These are phyloP conservation scores for Zychaea mexicana DNA, from an alignment of 371 early-diverging fungal genomes.

Conservation along the genomic window DNA sequence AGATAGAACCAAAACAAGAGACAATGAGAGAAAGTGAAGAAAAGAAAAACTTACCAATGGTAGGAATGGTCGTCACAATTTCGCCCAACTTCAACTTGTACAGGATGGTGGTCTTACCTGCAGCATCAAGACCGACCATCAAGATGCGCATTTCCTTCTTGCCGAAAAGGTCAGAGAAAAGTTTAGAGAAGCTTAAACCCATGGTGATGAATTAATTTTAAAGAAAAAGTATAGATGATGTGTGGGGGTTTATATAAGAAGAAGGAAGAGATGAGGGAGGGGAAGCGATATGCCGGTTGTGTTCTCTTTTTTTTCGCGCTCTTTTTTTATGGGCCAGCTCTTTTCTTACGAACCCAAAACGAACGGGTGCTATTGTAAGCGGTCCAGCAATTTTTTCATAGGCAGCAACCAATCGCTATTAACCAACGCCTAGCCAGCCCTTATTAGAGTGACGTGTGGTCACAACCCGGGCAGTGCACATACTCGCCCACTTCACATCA, in stretches of 20 bases:
- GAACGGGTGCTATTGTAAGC: background rate
- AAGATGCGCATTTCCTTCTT: slow-evolving; percentile 96
- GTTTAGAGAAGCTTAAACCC: slow-evolving; percentile 51
- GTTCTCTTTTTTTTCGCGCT: background rate
- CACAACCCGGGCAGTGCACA: background rate
- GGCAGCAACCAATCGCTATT: slow-evolving; percentile 1
- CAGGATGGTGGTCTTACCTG: slow-evolving; percentile 99
- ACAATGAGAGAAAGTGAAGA: too few species aligned
- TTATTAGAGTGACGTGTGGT: background rate
- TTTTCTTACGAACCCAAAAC: too few species aligned
- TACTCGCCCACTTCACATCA: background rate
- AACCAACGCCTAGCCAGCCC: background rate
- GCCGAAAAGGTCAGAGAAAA: slow-evolving; percentile 61
- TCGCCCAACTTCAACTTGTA: slow-evolving; percentile 88
- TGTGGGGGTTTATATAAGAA: background rate
- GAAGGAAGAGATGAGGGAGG: background rate
- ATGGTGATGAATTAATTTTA: slow-evolving; percentile 11
- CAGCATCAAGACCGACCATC: slow-evolving; percentile 96
- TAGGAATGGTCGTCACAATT: slow-evolving; percentile 97
- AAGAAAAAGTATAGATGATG: background rate
- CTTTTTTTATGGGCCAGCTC: too few species aligned
- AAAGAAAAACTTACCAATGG: slow-evolving; percentile 54
- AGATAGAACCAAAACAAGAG: background rate
- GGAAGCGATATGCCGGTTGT: background rate
- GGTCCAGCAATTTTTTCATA: background rate